Evolutionary conservation across 306 rosid genomes (phyloP).

Genomic region (Cercis canadensis): DNA sequence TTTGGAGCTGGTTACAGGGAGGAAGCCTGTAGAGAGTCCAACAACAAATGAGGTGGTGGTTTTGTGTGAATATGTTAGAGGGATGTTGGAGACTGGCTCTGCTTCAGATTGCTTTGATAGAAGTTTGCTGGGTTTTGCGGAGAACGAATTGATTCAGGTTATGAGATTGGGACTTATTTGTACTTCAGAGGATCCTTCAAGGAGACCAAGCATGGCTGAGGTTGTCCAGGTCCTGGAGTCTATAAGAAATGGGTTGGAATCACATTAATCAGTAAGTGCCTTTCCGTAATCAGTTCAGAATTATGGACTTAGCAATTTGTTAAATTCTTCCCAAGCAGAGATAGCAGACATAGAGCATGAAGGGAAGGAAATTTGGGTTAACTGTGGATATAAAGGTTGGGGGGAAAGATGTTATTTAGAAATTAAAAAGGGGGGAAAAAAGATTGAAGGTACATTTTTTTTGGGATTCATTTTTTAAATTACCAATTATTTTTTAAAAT

Average conservation of each 20-base stretch:
- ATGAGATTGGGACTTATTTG: slow-evolving; percentile 91
- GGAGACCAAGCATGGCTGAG: slow-evolving; percentile 98
- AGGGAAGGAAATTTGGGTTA: slow-evolving; percentile 33
- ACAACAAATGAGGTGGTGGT: slow-evolving; percentile 77
- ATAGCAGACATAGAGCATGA: slow-evolving; percentile 23
- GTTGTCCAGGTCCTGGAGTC: slow-evolving; percentile 98
- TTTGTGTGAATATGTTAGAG: slow-evolving; percentile 89
- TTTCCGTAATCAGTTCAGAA: slow-evolving; percentile 22
- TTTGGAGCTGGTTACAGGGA: slow-evolving; percentile 91
- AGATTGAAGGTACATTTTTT: slow-evolving; percentile 43
- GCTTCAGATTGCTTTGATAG: slow-evolving; percentile 88
- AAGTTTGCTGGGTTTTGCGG: slow-evolving; percentile 73
- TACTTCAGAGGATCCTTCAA: slow-evolving; percentile 84
- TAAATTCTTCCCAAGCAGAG: slow-evolving; percentile 36
- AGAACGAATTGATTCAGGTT: slow-evolving; percentile 89
- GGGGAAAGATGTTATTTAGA: slow-evolving; percentile 35
- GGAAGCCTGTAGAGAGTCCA: slow-evolving; percentile 98
- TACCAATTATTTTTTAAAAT: slow-evolving; percentile 47
- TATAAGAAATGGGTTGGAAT: slow-evolving; percentile 81
- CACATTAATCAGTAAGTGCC: slow-evolving; percentile 36
- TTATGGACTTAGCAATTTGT: slow-evolving; percentile 22
- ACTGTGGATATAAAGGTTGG: slow-evolving; percentile 23
- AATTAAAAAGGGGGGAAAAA: not conserved
- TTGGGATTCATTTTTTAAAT: slow-evolving; percentile 57
- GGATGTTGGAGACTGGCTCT: slow-evolving; percentile 71